A percentile compares a stretch with the other conserved stretches of the same genome.
Conservation (phyloP, 2,329 filamentous ascomycete species). For the Fusarium heterosporum region DNA sequence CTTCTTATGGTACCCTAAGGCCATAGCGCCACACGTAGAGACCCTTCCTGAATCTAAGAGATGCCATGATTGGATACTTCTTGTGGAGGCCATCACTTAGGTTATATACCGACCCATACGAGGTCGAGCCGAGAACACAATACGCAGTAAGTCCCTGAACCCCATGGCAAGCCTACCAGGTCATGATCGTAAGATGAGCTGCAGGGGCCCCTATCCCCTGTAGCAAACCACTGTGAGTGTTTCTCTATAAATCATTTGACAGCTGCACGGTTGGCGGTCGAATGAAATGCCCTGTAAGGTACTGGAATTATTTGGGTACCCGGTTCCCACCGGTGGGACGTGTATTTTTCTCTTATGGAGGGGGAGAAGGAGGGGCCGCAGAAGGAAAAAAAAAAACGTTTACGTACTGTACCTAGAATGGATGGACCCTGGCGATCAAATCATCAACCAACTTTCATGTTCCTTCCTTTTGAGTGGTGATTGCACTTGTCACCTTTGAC, state of each 20-base stretch:
- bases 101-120: background rate
- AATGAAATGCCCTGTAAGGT: conserved; percentile 18
- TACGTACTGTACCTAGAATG: conserved; percentile 15
- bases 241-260: background rate
- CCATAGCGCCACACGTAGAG: no score
- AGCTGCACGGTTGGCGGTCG: conserved; percentile 3
- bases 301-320: background rate
- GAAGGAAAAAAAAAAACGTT: background rate
- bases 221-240: background rate
- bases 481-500: background rate
- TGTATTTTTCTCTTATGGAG: background rate
- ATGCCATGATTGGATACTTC: conserved; percentile 4
- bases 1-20: no score
- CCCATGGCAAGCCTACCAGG: background rate
- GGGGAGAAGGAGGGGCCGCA: background rate
- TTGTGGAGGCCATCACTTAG: background rate
- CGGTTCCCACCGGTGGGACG: conserved; percentile 27
- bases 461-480: conserved; percentile 3
- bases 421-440: conserved; percentile 44
- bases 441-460: conserved; percentile 20
- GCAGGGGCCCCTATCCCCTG: background rate
- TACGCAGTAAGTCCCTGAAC: background rate
- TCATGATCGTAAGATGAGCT: conserved; percentile 3
- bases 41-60: no score
- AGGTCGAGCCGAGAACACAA: background rate